Conservation (phyloP, 345 rosid genomes). For the Populus simonii region DNA sequence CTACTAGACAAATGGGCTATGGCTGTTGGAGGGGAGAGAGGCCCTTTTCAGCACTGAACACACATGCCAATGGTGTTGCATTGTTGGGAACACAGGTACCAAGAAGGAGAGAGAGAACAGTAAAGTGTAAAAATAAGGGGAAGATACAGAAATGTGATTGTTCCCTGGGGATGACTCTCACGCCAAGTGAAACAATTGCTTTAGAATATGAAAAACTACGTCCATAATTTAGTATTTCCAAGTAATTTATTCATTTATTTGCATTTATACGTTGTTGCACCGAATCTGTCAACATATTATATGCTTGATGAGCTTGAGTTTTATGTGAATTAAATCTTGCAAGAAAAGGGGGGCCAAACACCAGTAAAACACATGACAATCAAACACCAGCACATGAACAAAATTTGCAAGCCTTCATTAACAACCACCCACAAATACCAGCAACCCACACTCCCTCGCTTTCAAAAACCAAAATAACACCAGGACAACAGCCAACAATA, state of each 20-base stretch:
- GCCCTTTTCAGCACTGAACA: neutral
- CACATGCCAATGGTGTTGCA: no score
- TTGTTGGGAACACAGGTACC: neutral
- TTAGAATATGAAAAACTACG: no score
- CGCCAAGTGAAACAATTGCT: slow-evolving; percentile 1
- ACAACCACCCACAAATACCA: no score
- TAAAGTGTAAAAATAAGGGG: neutral
- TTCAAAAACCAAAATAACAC: no score
- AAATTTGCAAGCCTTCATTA: no score
- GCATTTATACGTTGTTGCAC: neutral
- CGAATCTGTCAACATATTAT: neutral
- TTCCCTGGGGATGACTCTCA: neutral
- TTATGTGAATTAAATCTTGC: neutral
- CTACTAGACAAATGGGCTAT: neutral
- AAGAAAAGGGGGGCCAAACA: neutral
- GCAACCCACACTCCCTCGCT: no score
- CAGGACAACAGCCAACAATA: no score
- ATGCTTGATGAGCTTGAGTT: neutral
- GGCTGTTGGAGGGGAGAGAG: neutral
- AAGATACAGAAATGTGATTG: neutral
- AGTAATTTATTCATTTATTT: neutral
- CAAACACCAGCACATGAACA: no score
- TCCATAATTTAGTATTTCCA: neutral
- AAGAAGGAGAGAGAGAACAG: neutral
- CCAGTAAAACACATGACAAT: no score